phyloP scores from a whole-genome alignment of 305 asterid genomes.

The Galium porrigens region DNA sequence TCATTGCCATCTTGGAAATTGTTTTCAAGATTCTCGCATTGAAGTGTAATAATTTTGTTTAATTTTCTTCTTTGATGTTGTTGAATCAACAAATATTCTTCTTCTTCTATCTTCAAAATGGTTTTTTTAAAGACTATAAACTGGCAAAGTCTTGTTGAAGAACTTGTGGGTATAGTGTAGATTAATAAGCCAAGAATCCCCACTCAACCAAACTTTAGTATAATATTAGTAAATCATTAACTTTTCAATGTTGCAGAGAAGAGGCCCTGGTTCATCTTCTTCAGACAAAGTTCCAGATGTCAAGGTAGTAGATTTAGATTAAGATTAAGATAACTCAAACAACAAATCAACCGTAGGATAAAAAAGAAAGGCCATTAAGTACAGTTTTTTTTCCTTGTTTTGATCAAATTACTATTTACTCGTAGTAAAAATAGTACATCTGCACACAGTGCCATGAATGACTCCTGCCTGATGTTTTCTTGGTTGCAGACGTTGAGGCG shows the following conservation, averaged over 20 bases:
- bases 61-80: not conserved
- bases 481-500: slow-evolving; percentile 76
- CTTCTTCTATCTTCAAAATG: slow-evolving; percentile 9
- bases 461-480: slow-evolving; percentile 7
- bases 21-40: slow-evolving; percentile 14
- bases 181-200: not conserved
- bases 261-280: slow-evolving; percentile 52
- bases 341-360: not conserved
- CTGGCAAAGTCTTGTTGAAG: not conserved
- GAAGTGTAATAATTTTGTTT: too few relatives aligned
- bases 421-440: too few relatives aligned
- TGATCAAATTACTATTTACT: not conserved
- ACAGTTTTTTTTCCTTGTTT: not conserved
- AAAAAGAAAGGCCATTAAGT: not conserved
- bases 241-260: slow-evolving; percentile 46
- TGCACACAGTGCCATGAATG: not conserved
- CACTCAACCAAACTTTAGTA: slow-evolving; percentile 1
- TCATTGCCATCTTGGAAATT: slow-evolving; percentile 26
- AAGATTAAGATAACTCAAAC: not conserved
- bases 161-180: not conserved
- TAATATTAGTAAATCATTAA: slow-evolving; percentile 4
- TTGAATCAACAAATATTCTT: slow-evolving; percentile 21
- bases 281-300: slow-evolving; percentile 50
- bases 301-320: slow-evolving; percentile 30
- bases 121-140: not conserved